Conservation (phyloP, 768 basidiomycete species). For the Boletus huronensis region DNA sequence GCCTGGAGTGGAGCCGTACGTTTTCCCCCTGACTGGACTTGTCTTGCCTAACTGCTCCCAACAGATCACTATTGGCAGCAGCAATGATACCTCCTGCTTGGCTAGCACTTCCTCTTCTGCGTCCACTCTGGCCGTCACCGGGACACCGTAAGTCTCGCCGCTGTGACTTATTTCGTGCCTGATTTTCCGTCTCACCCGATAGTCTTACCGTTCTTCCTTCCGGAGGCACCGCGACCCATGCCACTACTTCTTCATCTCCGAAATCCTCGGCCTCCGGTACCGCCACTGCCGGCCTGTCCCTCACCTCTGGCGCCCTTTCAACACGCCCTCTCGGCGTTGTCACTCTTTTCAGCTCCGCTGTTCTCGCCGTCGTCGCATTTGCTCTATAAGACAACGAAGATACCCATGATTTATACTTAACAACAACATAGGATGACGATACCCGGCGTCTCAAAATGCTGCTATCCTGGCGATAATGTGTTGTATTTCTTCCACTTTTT, state of each 20-base stretch:
- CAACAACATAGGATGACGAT: conserved; percentile 36
- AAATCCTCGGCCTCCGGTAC: conserved; percentile 26
- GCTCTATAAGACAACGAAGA: conserved; percentile 17
- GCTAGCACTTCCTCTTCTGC: conserved; percentile 4
- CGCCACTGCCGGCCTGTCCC: conserved; percentile 31
- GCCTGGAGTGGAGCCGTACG: conserved; percentile 65
- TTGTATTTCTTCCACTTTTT: not conserved
- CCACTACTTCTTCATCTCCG: conserved; percentile 5
- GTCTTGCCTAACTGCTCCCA: not conserved
- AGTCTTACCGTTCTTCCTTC: conserved; percentile 4
- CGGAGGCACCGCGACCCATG: not conserved
- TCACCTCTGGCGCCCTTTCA: conserved; percentile 25
- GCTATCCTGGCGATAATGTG: conserved; percentile 24
- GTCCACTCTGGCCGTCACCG: conserved; percentile 4
- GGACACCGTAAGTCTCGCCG: not conserved
- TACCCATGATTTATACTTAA: conserved; percentile 33
- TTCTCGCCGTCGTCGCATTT: conserved; percentile 24
- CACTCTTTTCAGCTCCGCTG: conserved; percentile 20
- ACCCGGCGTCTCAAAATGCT: conserved; percentile 28
- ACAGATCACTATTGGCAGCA: conserved; percentile 37
- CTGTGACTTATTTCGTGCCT: not conserved
- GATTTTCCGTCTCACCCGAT: not conserved
- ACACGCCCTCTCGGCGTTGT: conserved; percentile 20
- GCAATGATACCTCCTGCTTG: conserved; percentile 40
- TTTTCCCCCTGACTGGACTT: conserved; percentile 5